These are phyloP conservation scores for Cryptococcus sp. DNA, from an alignment of 1,284 basidiomycete genomes.

Conservation along the genomic window DNA sequence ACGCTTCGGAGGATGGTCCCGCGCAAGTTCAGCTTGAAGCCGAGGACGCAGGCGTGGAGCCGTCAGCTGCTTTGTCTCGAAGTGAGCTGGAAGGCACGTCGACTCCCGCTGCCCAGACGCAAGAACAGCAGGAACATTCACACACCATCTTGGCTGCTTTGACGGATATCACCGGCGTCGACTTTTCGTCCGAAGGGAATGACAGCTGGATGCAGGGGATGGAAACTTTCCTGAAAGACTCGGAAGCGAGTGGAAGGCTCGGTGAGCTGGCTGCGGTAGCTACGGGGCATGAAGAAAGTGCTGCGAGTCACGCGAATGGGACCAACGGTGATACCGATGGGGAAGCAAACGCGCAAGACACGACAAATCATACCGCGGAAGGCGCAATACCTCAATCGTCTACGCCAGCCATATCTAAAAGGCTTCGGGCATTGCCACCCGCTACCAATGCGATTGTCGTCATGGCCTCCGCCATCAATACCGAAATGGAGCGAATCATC, in stretches of 20 bases:
- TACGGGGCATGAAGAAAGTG: conserved; percentile 24
- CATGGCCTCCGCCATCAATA: conserved; percentile 38
- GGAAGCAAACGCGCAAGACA: not conserved
- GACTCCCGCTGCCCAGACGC: not conserved
- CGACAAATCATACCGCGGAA: not conserved
- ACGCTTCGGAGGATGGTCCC: not conserved
- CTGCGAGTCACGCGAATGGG: not conserved
- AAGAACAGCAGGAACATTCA: conserved; percentile 35
- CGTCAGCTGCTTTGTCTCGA: not conserved
- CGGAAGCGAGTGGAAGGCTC: conserved; percentile 38
- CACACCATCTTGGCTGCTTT: conserved; percentile 45
- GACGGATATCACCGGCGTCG: conserved; percentile 28
- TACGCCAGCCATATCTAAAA: not conserved
- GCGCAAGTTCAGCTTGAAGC: not conserved
- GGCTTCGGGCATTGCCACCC: not conserved
- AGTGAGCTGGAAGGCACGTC: not conserved
- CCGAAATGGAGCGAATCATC: conserved; percentile 44
- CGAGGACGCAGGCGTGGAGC: not conserved
- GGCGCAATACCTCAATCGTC: not conserved
- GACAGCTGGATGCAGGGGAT: conserved; percentile 44
- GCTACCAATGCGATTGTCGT: conserved; percentile 13
- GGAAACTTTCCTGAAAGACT: conserved; percentile 40
- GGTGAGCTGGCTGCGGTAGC: conserved; percentile 47
- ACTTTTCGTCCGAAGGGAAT: conserved; percentile 25
- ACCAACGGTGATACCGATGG: not conserved